Percentiles rank a stretch among this genome's conserved stretches.
Conservation (phyloP, 192 early-diverging fungal genomes). For the Gryganskiella cystojenkinii region DNA sequence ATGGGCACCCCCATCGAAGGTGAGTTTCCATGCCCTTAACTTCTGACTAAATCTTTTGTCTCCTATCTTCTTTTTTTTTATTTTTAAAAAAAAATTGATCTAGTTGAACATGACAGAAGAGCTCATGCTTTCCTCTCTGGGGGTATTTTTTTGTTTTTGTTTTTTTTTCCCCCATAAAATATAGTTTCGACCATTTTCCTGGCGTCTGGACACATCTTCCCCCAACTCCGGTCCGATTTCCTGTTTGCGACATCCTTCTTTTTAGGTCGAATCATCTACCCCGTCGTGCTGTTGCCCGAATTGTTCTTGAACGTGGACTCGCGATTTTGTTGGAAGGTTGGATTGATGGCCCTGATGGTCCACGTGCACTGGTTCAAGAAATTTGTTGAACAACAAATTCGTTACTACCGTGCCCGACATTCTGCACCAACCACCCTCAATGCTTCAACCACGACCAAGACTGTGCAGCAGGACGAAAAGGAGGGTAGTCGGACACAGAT, state of each 20-base stretch:
- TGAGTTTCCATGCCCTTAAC: neutral
- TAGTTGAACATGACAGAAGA: too few species aligned
- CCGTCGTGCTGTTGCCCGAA: conserved; percentile 30
- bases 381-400: conserved; percentile 43
- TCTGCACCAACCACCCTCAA: too few species aligned
- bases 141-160: too few species aligned
- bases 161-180: neutral
- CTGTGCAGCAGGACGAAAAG: too few species aligned
- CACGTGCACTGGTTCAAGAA: conserved; percentile 46
- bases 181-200: conserved; percentile 48
- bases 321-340: conserved; percentile 41
- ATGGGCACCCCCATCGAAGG: conserved; percentile 47
- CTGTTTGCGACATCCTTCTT: conserved; percentile 39
- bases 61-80: neutral
- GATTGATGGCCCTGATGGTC: conserved; percentile 19
- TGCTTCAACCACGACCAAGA: too few species aligned
- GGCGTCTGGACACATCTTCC: conserved; percentile 44
- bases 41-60: neutral
- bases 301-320: conserved; percentile 41
- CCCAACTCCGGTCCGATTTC: conserved; percentile 26
- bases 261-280: conserved; percentile 30
- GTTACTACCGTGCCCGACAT: conserved; percentile 20
- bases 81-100: too few species aligned
- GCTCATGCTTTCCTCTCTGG: too few species aligned
- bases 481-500: too few species aligned